phyloP scores from a whole-genome alignment of 345 rosid genomes.

The Salix brachista region DNA sequence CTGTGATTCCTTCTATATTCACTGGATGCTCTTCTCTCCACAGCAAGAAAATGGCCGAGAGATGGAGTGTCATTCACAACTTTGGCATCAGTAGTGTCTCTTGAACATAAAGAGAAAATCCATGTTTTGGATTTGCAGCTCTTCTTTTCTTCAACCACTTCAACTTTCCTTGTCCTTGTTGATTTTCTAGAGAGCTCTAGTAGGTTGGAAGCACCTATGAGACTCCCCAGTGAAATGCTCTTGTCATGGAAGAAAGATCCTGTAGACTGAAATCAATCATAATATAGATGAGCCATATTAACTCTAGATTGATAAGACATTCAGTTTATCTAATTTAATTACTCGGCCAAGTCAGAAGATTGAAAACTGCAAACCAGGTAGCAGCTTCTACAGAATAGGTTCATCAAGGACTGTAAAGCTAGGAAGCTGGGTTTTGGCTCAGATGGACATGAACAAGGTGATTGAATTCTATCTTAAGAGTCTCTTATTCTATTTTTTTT shows the following conservation, averaged over 20 bases:
- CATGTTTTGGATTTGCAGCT: constrained; percentile 32
- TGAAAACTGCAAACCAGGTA: neutral
- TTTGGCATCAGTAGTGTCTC: constrained; percentile 35
- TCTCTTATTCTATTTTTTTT: neutral
- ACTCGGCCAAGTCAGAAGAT: neutral
- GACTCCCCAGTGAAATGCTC: constrained; percentile 61
- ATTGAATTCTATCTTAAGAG: neutral
- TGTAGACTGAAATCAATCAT: constrained; percentile 44
- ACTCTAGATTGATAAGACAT: neutral
- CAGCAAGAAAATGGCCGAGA: constrained; percentile 48
- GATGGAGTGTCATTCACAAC: constrained; percentile 30
- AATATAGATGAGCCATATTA: neutral
- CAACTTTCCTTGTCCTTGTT: constrained; percentile 33
- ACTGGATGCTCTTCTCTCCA: constrained; percentile 43
- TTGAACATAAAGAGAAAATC: constrained; percentile 49
- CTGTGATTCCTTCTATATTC: constrained; percentile 26
- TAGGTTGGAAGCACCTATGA: constrained; percentile 52
- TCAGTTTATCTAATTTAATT: neutral
- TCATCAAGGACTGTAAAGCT: neutral
- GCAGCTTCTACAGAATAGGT: too few species aligned
- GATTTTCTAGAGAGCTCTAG: constrained; percentile 53
- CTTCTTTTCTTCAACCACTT: constrained; percentile 22
- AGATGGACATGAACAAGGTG: neutral
- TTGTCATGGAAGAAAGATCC: constrained; percentile 70
- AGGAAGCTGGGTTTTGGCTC: neutral